Evolutionary conservation across 495 filamentous ascomycete species (phyloP).

Genomic region (Talaromyces wortmannii): DNA sequence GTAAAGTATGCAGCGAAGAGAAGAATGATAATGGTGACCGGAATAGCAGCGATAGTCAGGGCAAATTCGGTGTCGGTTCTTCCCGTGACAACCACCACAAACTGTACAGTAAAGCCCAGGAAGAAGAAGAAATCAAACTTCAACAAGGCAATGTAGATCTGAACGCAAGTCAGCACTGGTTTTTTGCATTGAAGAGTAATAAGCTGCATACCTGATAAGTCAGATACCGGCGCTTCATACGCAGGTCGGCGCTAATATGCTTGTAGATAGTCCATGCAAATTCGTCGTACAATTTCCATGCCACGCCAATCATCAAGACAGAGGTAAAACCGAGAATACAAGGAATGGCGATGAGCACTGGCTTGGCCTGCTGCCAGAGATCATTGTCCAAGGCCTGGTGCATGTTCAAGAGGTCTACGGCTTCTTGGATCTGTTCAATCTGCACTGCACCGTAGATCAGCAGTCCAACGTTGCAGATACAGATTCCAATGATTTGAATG

Average conservation of each 20-base stretch:
- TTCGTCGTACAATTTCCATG: slow-evolving; percentile 95
- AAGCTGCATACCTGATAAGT: slow-evolving; percentile 75
- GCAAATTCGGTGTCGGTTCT: slow-evolving; percentile 67
- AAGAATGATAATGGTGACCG: slow-evolving; percentile 83
- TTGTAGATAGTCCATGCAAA: slow-evolving; percentile 99
- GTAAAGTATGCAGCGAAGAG: slow-evolving; percentile 78
- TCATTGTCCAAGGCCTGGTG: slow-evolving; percentile 23
- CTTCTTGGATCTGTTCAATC: slow-evolving; percentile 75
- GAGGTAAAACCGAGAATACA: slow-evolving; percentile 73
- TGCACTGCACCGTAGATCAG: slow-evolving; percentile 90
- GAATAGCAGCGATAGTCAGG: slow-evolving; percentile 82
- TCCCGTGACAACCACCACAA: slow-evolving; percentile 80
- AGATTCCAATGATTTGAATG: slow-evolving; percentile 95
- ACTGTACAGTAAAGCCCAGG: slow-evolving; percentile 95
- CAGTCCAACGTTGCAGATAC: slow-evolving; percentile 82
- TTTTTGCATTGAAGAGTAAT: not conserved
- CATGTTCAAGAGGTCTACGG: slow-evolving; percentile 44
- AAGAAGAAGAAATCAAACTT: slow-evolving; percentile 99
- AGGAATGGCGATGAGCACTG: slow-evolving; percentile 80
- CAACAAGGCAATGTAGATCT: slow-evolving; percentile 96
- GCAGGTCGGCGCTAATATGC: slow-evolving; percentile 94
- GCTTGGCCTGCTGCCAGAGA: slow-evolving; percentile 62
- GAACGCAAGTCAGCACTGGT: slow-evolving; percentile 17
- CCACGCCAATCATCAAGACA: slow-evolving; percentile 62
- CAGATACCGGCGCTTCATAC: slow-evolving; percentile 93